Base-by-base conservation (phyloP, 345 rosid genomes). In the Chamaenerion angustifolium region DNA sequence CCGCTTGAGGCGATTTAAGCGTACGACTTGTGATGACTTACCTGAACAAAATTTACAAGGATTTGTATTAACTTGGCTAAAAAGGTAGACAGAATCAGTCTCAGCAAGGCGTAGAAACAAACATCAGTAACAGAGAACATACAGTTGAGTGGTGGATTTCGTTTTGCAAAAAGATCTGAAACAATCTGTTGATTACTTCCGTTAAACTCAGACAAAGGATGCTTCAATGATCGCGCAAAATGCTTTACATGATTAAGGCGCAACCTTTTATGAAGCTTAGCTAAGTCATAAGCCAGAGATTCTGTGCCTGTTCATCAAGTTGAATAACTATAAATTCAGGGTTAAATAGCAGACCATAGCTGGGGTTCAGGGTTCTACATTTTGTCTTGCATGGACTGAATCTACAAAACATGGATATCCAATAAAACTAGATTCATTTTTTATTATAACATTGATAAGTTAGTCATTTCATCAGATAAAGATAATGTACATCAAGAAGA, bases 171-270 rank as follows among this genome's bases (percentile, higher is more conserved):
- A 46, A 58, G 52, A 53, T 73, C 70, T 14, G 72, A 53, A 12
- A 54, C 55, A 51, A 62, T 63, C 54, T 17, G 61, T 41, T 61
- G 56, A 49, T 51, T 58, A 16, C 64, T 63, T 25, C 51, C 44
- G 18, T 50, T 42, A 45, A 56, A 55, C 60, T 63, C 57, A 16
- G 57, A 43, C 18, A 62, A 51, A 45, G 71, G 67, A 63, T 57
- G 66, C 61, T 69, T 63, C 14, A 79, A 41, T 45, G 79, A 74
- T 50, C 98, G 74, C 1, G 98, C 98, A 47, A 86, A 63, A 72
- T 75, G 83, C 59, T 86, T 90, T 56, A 90, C 23, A 16, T 74
- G 93, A 65, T 56, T 90, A 37, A 90, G 63, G 4, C 95, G 71
- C 50, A 83, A 59, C 54, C 77, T 67, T 23, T 70, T 78, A 1